Percentiles rank a stretch among this genome's conserved stretches.
These are phyloP conservation scores for Naganishia onofrii DNA, from an alignment of 768 basidiomycete species.

Conservation along the genomic window DNA sequence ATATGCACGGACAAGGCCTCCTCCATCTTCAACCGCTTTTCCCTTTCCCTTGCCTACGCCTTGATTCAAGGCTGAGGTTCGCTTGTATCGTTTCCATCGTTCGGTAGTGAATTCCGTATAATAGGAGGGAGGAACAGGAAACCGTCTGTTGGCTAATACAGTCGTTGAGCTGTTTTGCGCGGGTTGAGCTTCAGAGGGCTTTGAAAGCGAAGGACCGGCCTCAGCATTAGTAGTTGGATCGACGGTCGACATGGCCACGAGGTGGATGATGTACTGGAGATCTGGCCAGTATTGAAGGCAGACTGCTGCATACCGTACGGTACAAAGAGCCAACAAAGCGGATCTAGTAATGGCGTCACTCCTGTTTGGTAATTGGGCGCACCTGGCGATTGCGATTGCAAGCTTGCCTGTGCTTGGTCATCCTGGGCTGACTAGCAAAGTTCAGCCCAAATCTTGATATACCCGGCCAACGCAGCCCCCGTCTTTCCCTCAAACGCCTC, in stretches of 20 bases:
- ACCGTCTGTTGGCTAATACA: slow-evolving; percentile 22
- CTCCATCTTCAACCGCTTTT: not conserved
- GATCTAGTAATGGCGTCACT: not conserved
- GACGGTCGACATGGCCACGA: not conserved
- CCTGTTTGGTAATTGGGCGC: not conserved
- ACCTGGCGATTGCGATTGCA: not conserved
- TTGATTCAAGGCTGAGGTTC: not conserved
- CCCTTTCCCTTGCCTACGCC: not conserved
- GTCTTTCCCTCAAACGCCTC: not conserved
- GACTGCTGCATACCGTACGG: not conserved
- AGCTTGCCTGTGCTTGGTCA: slow-evolving; percentile 1
- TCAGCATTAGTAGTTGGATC: not conserved
- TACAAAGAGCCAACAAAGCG: not conserved
- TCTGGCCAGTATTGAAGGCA: not conserved
- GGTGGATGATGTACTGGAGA: too few relatives aligned
- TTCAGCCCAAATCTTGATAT: not conserved
- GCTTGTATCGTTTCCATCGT: slow-evolving; percentile 21
- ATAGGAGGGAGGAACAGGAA: slow-evolving; percentile 27
- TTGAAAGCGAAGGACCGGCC: slow-evolving; percentile 5
- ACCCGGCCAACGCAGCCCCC: not conserved
- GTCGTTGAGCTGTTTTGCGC: slow-evolving; percentile 4
- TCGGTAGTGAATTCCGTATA: slow-evolving; percentile 26
- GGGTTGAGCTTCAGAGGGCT: slow-evolving; percentile 6
- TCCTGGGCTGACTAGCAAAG: not conserved
- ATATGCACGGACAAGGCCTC: too few relatives aligned